Base-by-base conservation (phyloP, 306 rosid genomes). In the Comarum palustre region DNA sequence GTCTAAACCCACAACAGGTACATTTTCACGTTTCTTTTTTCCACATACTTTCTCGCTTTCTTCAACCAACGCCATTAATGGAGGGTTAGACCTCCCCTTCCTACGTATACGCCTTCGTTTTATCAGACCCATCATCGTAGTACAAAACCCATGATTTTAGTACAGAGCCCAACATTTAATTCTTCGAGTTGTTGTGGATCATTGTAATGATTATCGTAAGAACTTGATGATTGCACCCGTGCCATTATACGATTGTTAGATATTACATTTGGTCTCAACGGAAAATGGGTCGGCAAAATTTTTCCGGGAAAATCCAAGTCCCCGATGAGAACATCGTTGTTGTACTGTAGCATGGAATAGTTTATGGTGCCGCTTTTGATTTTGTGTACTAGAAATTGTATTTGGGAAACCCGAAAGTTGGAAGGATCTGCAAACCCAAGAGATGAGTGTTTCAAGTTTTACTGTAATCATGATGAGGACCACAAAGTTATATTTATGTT, bases 1-100 rank as follows among this genome's bases (percentile, higher is more conserved):
- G 16, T 13, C 3, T 22, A 15, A 14, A n/a, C 65, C 45, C n/a
- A n/a, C n/a, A n/a, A 24, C 43, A 52, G 51, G 65, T 55, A 54
- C 66, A 16, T 32, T 6, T 46, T 8, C 27, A 7, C 54, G 8
- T 20, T 20, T 34, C n/a, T 3, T 69, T n/a, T 58, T 58, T 8
- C 32, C 20, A 10, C 60, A 20, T 6, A 22, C 20, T 54, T 71
- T 36, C 74, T 55, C 20, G 20, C 34, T 57, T 52, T 52, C 59
- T 52, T 52, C 27, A 69, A 6, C 22, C 52, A 1, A 46, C 15
- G 22, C 43, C 73, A 69, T 47, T 48, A 48, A 69, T 68, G 61
- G 73, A 36, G 64, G 19, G 36, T 52, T 63, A 70, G 7, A 36
- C 46, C 38, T 31, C n/a, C 31, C 50, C n/a, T 46, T 3, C 19